Base-by-base conservation (phyloP, 1,139 yeast genomes). In the Saccharomyces pastorianus region DNA sequence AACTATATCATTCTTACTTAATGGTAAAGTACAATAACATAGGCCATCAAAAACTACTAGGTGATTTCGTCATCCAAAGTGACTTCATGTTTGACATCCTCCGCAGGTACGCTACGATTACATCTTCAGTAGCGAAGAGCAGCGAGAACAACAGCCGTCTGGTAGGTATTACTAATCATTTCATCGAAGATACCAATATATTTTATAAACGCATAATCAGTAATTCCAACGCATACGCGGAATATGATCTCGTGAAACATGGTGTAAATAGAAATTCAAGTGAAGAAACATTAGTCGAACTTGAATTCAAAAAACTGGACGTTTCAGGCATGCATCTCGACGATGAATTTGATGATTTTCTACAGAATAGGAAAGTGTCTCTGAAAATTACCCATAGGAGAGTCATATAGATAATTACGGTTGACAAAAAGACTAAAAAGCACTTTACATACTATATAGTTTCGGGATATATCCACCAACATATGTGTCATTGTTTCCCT, bases 301-400 rank as follows among this genome's bases (percentile, higher is more conserved):
- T 38, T 38, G 42, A 38, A 17, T 38, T 38, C n/a, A 38, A 17
- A 38, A 38, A n/a, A 38, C 13, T 17, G 11, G 23, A 38, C 25
- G 42, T 38, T 38, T 17, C 42, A 38, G 42, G 13, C 23, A 38
- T 38, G 20, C 42, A 9, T 38, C 42, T 38, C 23, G 42, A 38
- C 20, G 54, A 53, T 8, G 49, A 51, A 17, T 59, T 59, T 42
- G 58, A 57, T 13, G 44, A 47, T 5, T 60, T 57, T 42, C 27
- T 57, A n/a, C 53, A 50, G 13, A 51, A 55, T 20, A 56, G 63
- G 47, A 60, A 60, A 50, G 23, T 55, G 23, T 52, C 57, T 31
- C 52, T 60, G 23, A 54, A 51, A 42, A 58, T 60, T 5, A 47
- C 54, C 14, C 54, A 54, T 29, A 55, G 63, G 41, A 59, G 57